Percentiles rank a stretch among this genome's conserved stretches.
phyloP scores from a whole-genome alignment of 2,329 filamentous ascomycete species.

The Beauveria medogensis region DNA sequence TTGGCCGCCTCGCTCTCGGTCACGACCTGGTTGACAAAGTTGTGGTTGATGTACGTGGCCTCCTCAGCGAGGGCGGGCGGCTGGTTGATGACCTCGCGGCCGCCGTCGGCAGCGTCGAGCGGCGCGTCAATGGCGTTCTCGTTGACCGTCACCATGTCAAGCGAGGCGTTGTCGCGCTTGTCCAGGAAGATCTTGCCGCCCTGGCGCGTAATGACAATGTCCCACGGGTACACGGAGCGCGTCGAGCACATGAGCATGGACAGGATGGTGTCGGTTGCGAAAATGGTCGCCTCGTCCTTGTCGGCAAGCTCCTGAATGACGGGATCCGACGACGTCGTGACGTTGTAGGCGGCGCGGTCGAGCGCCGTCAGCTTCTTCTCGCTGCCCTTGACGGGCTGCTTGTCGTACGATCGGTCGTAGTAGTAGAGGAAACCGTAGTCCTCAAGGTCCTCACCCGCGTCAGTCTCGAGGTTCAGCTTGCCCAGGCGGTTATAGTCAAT shows the following conservation, averaged over 20 bases:
- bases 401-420: constrained; percentile 95
- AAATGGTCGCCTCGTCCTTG: constrained; percentile 92
- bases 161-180: constrained; percentile 89
- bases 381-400: constrained; percentile 78
- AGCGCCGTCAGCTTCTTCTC: constrained; percentile 83
- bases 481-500: constrained; percentile 93
- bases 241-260: constrained; percentile 99
- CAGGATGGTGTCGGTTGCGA: constrained; percentile 92
- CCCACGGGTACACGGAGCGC: constrained; percentile 96
- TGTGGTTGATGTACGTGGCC: constrained; percentile 99
- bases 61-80: constrained; percentile 89
- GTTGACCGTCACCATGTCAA: constrained; percentile 98
- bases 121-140: constrained; percentile 96
- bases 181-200: constrained; percentile 97
- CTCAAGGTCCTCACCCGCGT: constrained; percentile 91
- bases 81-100: constrained; percentile 92
- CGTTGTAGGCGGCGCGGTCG: constrained; percentile 95
- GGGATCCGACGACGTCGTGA: constrained; percentile 91
- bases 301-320: constrained; percentile 95
- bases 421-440: constrained; percentile 96
- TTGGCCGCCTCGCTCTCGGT: constrained; percentile 70
- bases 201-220: constrained; percentile 87
- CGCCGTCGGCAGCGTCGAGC: constrained; percentile 81
- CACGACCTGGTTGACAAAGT: constrained; percentile 95
- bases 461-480: constrained; percentile 92